A percentile compares a stretch with the other conserved stretches of the same genome.
Evolutionary conservation across 1,139 yeast species (phyloP).

Genomic region (Debaryomyces nepalensis): DNA sequence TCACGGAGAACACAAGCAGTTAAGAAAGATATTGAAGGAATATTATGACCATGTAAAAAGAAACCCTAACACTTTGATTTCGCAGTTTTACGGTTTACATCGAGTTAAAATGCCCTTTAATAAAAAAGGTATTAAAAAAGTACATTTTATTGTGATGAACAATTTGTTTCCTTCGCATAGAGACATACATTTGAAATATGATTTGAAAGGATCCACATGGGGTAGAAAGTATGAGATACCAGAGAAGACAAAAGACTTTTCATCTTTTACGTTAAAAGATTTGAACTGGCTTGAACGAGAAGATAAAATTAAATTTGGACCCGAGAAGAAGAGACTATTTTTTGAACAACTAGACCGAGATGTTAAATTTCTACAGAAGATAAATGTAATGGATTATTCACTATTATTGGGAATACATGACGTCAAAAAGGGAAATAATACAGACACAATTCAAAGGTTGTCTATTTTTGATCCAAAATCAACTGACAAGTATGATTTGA

Average conservation of each 20-base stretch:
- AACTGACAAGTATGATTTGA: conserved; percentile 44
- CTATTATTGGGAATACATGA: conserved; percentile 88
- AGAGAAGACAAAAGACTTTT: conserved; percentile 30
- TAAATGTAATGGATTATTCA: conserved; percentile 96
- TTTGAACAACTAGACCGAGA: conserved; percentile 75
- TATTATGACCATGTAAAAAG: conserved; percentile 81
- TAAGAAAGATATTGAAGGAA: conserved; percentile 72
- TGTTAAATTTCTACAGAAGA: conserved; percentile 67
- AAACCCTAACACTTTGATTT: conserved; percentile 86
- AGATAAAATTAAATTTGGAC: conserved; percentile 72
- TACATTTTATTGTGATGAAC: conserved; percentile 96
- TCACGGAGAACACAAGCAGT: conserved; percentile 86
- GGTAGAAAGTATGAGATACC: conserved; percentile 66
- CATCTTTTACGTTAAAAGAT: conserved; percentile 70
- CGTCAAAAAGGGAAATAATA: conserved; percentile 58
- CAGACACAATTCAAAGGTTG: conserved; percentile 38
- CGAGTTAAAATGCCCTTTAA: conserved; percentile 82
- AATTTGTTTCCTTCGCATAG: conserved; percentile 94
- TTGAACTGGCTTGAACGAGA: conserved; percentile 79
- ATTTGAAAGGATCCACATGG: conserved; percentile 90
- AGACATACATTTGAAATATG: conserved; percentile 84
- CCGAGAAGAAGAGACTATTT: conserved; percentile 61
- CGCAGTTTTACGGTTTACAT: conserved; percentile 95
- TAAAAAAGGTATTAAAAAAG: conserved; percentile 64
- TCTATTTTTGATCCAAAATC: conserved; percentile 56